phyloP scores from a whole-genome alignment of 192 early-diverging fungal species.

The Radiomyces spectabilis region DNA sequence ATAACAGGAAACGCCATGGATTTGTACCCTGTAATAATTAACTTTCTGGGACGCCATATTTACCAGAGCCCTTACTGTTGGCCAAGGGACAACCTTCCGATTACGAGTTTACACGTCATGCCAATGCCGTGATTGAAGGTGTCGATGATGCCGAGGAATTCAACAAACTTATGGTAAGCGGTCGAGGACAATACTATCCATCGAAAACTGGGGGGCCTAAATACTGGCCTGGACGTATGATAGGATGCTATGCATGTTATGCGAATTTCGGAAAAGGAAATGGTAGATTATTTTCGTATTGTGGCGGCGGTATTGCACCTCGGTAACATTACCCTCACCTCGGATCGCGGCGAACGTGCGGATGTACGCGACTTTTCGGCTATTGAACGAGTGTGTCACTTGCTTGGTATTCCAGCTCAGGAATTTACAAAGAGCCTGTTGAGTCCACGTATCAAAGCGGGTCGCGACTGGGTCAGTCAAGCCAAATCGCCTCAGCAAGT shows the following conservation, averaged over 20 bases:
- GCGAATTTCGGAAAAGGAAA: conserved; percentile 69
- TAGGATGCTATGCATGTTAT: conserved; percentile 81
- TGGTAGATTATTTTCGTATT: conserved; percentile 72
- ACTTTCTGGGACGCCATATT: no score
- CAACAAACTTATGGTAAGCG: conserved; percentile 58
- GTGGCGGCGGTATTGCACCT: conserved; percentile 87
- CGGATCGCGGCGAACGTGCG: conserved; percentile 78
- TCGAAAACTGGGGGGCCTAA: no score
- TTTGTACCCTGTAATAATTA: no score
- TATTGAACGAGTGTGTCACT: conserved; percentile 87
- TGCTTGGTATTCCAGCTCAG: conserved; percentile 81
- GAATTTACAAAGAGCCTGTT: conserved; percentile 85
- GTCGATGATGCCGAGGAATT: conserved; percentile 89
- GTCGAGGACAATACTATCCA: no score
- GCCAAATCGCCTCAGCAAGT: conserved; percentile 83
- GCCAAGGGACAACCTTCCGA: conserved; percentile 5
- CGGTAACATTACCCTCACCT: conserved; percentile 83
- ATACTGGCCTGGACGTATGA: no score
- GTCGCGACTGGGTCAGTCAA: conserved; percentile 93
- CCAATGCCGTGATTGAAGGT: conserved; percentile 84
- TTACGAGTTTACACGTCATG: conserved; percentile 66
- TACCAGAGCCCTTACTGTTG: conserved; percentile 8
- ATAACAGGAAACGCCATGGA: no score
- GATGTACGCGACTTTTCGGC: conserved; percentile 67
- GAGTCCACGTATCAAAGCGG: conserved; percentile 89